Conservation (phyloP, 1,284 basidiomycete genomes). For the Cutaneotrichosporon sp. region DNA sequence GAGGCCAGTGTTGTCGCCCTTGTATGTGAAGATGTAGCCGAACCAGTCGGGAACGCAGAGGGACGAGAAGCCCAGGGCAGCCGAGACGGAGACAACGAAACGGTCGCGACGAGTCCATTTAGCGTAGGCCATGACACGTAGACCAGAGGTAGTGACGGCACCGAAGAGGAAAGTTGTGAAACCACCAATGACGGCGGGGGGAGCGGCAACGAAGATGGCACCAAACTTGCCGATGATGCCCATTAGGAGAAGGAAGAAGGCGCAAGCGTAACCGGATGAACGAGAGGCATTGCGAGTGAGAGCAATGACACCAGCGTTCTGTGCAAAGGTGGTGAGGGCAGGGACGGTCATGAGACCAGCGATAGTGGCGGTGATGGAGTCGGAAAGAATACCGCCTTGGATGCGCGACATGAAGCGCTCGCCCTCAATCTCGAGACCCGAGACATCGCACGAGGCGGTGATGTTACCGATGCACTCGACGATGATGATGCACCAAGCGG, state of each 20-base stretch:
- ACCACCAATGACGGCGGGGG: slow-evolving; percentile 29
- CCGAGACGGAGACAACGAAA: slow-evolving; percentile 68
- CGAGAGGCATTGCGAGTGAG: slow-evolving; percentile 38
- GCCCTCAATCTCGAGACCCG: slow-evolving; percentile 27
- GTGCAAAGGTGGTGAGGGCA: slow-evolving; percentile 39
- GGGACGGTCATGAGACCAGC: slow-evolving; percentile 36
- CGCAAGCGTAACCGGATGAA: slow-evolving; percentile 35
- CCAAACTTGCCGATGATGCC: slow-evolving; percentile 38
- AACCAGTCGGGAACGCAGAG: slow-evolving; percentile 51
- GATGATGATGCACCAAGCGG: slow-evolving; percentile 35
- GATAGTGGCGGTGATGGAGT: slow-evolving; percentile 33
- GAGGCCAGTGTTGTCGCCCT: slow-evolving; percentile 63
- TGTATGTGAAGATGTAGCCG: slow-evolving; percentile 41
- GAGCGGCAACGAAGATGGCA: slow-evolving; percentile 36
- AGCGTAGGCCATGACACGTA: slow-evolving; percentile 68
- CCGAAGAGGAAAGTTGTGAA: slow-evolving; percentile 50
- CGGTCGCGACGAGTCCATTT: slow-evolving; percentile 70
- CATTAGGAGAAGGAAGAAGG: slow-evolving; percentile 36
- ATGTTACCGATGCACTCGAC: slow-evolving; percentile 40
- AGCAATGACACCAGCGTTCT: slow-evolving; percentile 40
- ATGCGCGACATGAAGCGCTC: slow-evolving; percentile 33
- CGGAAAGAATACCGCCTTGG: slow-evolving; percentile 40
- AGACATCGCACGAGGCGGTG: slow-evolving; percentile 33
- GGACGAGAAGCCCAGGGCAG: slow-evolving; percentile 72
- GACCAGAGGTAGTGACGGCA: slow-evolving; percentile 59